Conservation (phyloP, 257 asterid species). For the Solanum dulcamara region DNA sequence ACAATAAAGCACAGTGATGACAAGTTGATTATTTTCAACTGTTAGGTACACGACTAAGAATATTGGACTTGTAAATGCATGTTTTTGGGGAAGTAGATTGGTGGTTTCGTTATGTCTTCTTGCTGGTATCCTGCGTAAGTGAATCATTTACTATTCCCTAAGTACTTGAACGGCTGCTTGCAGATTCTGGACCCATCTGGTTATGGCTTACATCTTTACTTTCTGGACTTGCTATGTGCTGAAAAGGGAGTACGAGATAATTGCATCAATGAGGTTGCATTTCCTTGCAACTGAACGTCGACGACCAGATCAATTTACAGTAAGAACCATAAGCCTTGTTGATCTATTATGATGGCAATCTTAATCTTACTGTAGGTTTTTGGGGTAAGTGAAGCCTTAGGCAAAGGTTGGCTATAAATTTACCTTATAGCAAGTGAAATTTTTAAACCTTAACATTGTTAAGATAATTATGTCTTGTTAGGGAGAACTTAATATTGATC, state of each 20-base stretch:
- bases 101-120: background rate
- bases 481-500: background rate
- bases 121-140: background rate
- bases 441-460: background rate
- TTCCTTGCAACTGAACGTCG: slow-evolving; percentile 84
- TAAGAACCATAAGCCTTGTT: slow-evolving; percentile 12
- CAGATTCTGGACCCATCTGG: slow-evolving; percentile 91
- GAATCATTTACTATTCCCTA: background rate
- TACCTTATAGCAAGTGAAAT: background rate
- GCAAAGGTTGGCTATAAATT: background rate
- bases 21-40: background rate
- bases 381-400: background rate
- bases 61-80: background rate
- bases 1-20: background rate
- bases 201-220: slow-evolving; percentile 80
- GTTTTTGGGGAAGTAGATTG: background rate
- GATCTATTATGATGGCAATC: background rate
- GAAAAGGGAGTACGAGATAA: slow-evolving; percentile 57
- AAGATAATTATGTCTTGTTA: background rate
- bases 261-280: slow-evolving; percentile 81
- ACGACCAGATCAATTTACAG: slow-evolving; percentile 90
- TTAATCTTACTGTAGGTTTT: background rate
- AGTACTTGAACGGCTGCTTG: slow-evolving; percentile 4
- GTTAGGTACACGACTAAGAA: background rate
- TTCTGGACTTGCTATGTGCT: slow-evolving; percentile 80